Evolutionary conservation across 106 monocot species (phyloP).

Genomic region (Allium cepa): DNA sequence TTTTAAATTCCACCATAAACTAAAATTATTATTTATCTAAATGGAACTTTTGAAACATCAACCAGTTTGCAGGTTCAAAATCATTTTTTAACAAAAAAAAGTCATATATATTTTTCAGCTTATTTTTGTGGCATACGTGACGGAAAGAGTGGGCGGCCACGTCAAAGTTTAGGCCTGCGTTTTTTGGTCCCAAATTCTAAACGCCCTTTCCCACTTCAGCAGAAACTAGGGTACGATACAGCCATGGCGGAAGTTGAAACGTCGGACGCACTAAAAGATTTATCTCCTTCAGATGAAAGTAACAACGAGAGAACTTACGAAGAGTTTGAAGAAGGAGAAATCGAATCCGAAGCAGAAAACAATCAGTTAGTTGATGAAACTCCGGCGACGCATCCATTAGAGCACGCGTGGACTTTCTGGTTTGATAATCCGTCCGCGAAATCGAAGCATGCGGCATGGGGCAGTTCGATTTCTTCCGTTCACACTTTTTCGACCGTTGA

Average conservation of each 20-base stretch:
- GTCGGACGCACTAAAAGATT: neutral
- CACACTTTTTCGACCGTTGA: constrained; percentile 78
- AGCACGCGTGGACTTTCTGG: constrained; percentile 91
- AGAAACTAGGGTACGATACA: too few species aligned
- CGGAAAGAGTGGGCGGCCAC: too few species aligned
- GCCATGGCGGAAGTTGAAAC: neutral
- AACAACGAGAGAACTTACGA: neutral
- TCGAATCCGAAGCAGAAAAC: neutral
- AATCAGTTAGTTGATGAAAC: neutral
- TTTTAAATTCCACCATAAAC: too few species aligned
- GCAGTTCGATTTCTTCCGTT: constrained; percentile 61
- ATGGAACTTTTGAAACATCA: too few species aligned
- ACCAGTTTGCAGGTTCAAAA: too few species aligned
- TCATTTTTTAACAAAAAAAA: too few species aligned
- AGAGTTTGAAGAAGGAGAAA: constrained; percentile 1
- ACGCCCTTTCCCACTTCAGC: too few species aligned
- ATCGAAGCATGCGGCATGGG: constrained; percentile 62
- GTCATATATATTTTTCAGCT: too few species aligned
- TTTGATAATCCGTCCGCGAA: constrained; percentile 68
- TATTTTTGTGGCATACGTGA: too few species aligned
- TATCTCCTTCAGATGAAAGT: neutral
- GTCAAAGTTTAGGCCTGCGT: too few species aligned
- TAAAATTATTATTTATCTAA: too few species aligned
- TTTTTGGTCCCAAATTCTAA: too few species aligned
- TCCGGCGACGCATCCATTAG: constrained; percentile 34